Evolutionary conservation across 2,329 filamentous ascomycete genomes (phyloP).

Genomic region (Aspergillus calidoustus): DNA sequence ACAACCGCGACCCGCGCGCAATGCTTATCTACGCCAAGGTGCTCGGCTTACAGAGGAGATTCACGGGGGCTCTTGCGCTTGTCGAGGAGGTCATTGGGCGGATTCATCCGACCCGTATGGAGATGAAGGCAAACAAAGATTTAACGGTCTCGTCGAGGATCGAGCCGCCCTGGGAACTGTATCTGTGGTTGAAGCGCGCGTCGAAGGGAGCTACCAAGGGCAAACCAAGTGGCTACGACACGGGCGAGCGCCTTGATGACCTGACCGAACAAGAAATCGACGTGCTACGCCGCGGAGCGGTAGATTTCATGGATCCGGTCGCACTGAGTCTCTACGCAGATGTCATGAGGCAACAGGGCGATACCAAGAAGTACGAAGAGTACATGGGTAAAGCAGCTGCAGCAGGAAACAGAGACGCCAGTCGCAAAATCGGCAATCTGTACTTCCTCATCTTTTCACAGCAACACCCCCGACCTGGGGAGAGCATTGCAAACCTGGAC

Average conservation of each 20-base stretch:
- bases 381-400: constrained; percentile 41
- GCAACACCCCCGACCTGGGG: constrained; percentile 28
- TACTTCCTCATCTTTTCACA: constrained; percentile 41
- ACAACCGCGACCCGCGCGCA: constrained; percentile 31
- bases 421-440: constrained; percentile 41
- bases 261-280: constrained; percentile 23
- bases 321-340: constrained; percentile 35
- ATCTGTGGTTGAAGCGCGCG: constrained; percentile 27
- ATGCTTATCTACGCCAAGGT: constrained; percentile 36
- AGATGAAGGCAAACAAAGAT: not conserved
- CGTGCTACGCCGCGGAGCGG: constrained; percentile 32
- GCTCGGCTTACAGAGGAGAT: constrained; percentile 27
- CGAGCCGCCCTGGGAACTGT: constrained; percentile 36
- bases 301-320: constrained; percentile 36
- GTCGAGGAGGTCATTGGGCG: constrained; percentile 32
- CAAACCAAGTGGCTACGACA: not conserved
- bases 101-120: constrained; percentile 24
- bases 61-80: constrained; percentile 28
- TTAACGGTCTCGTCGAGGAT: constrained; percentile 13
- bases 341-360: constrained; percentile 27
- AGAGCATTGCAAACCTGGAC: not conserved
- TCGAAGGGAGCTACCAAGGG: constrained; percentile 1
- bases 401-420: constrained; percentile 33
- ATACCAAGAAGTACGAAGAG: constrained; percentile 39
- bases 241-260: not conserved